phyloP scores from a whole-genome alignment of 805 yeast species.

The Tetrapisispora pingtungensis region DNA sequence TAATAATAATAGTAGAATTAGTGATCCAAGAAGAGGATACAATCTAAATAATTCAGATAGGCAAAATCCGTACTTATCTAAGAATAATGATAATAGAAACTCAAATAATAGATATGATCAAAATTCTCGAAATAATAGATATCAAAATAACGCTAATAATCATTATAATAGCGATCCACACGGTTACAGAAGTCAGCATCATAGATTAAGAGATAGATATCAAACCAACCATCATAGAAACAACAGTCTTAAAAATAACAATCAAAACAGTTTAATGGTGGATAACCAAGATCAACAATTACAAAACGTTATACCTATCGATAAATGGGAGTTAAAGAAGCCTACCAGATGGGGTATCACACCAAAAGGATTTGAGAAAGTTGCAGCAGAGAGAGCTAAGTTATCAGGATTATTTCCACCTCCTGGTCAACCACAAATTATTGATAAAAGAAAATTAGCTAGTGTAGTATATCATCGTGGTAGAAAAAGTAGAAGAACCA shows the following conservation, averaged over 20 bases:
- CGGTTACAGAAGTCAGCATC: not conserved
- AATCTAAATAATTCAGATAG: not conserved
- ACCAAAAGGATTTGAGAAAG: slow-evolving; percentile 64
- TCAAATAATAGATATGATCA: not conserved
- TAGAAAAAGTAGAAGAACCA: slow-evolving; percentile 17
- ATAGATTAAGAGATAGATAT: not conserved
- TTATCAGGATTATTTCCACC: slow-evolving; percentile 67
- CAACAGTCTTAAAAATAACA: no score
- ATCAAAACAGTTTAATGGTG: not conserved
- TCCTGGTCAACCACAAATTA: slow-evolving; percentile 46
- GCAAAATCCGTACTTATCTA: slow-evolving; percentile 3
- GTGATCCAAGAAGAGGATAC: slow-evolving; percentile 13
- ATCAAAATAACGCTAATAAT: not conserved
- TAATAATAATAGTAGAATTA: slow-evolving; percentile 4
- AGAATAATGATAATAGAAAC: not conserved
- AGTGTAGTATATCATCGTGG: slow-evolving; percentile 11
- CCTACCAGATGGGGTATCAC: slow-evolving; percentile 58
- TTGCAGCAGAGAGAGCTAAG: slow-evolving; percentile 69
- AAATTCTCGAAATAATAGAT: not conserved
- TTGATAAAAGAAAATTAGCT: slow-evolving; percentile 25
- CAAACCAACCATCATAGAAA: not conserved
- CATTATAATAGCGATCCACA: not conserved
- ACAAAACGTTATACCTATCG: slow-evolving; percentile 36
- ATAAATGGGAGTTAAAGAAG: slow-evolving; percentile 38
- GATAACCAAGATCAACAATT: slow-evolving; percentile 21